A percentile compares a stretch with the other conserved stretches of the same genome.
These are phyloP conservation scores for Leishmania tropica DNA, from an alignment of 208 protist species.

Conservation along the genomic window DNA sequence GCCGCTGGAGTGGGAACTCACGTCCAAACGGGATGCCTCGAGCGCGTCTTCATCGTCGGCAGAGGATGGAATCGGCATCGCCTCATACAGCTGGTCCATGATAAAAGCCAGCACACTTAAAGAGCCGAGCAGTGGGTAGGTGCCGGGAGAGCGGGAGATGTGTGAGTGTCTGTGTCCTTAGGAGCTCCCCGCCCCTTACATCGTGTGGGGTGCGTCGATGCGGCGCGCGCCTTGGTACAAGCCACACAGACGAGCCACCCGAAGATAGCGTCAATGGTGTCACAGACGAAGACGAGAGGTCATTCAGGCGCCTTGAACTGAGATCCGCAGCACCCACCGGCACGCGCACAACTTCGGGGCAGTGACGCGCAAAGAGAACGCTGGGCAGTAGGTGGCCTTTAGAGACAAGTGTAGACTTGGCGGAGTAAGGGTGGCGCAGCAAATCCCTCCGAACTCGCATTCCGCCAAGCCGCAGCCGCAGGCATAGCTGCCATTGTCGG, in stretches of 20 bases:
- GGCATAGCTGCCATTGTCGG: neutral
- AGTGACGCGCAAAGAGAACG: neutral
- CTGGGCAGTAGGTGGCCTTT: neutral
- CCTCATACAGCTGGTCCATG: conserved; percentile 51
- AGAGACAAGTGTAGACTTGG: neutral
- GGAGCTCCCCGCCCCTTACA: neutral
- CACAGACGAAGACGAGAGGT: neutral
- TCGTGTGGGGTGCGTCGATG: neutral
- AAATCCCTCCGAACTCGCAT: neutral
- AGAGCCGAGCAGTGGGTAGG: too few species aligned
- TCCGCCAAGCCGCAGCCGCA: neutral
- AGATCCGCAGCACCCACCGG: neutral
- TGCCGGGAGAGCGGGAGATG: neutral
- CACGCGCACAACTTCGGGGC: neutral
- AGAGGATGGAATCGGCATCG: conserved; percentile 23
- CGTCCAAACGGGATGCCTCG: conserved; percentile 16
- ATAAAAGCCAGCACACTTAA: too few species aligned
- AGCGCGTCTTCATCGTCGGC: conserved; percentile 16
- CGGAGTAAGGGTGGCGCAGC: neutral
- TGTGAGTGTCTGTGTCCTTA: neutral
- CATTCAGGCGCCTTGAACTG: neutral
- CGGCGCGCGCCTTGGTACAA: neutral
- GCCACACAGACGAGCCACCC: neutral
- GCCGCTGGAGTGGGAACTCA: conserved; percentile 37
- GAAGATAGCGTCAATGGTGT: neutral